Conservation (phyloP, 164 flowering plant species). For the Annona cherimola region DNA sequence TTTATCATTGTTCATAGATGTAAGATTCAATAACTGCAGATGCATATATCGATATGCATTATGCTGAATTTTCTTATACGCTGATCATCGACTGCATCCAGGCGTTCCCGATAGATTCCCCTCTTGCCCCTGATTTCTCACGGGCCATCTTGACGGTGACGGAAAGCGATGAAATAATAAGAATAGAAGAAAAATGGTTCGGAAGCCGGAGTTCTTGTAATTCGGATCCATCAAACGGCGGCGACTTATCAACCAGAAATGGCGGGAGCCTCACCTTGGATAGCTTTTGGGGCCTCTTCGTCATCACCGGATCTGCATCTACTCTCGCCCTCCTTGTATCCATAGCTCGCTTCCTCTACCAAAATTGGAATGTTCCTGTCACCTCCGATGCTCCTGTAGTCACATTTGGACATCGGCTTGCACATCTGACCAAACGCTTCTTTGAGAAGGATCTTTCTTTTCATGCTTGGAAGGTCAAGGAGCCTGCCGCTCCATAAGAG, state of each 20-base stretch:
- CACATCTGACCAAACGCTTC: not conserved
- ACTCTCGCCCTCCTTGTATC: conserved; percentile 6
- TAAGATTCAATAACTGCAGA: too few species aligned
- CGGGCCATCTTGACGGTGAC: conserved; percentile 15
- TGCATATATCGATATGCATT: too few species aligned
- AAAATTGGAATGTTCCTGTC: not conserved
- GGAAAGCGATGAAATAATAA: conserved; percentile 7
- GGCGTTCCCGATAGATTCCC: conserved; percentile 44
- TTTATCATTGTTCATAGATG: too few species aligned
- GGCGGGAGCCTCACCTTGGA: conserved; percentile 9
- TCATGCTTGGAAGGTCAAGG: not conserved
- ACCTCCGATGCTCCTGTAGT: not conserved
- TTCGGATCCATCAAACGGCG: not conserved
- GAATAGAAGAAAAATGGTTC: conserved; percentile 5
- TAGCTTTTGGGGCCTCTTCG: conserved; percentile 15
- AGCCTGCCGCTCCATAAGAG: not conserved
- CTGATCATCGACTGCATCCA: conserved; percentile 13
- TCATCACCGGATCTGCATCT: conserved; percentile 9
- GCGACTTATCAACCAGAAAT: too few species aligned
- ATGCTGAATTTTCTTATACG: not conserved
- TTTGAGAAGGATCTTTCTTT: conserved; percentile 1
- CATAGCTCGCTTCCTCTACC: not conserved
- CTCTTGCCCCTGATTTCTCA: conserved; percentile 22
- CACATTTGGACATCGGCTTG: not conserved
- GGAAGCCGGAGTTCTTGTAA: not conserved